Percentiles rank a stretch among this genome's conserved stretches.
phyloP scores from a whole-genome alignment of 441 rosid species.

The Jatropha podagrica region DNA sequence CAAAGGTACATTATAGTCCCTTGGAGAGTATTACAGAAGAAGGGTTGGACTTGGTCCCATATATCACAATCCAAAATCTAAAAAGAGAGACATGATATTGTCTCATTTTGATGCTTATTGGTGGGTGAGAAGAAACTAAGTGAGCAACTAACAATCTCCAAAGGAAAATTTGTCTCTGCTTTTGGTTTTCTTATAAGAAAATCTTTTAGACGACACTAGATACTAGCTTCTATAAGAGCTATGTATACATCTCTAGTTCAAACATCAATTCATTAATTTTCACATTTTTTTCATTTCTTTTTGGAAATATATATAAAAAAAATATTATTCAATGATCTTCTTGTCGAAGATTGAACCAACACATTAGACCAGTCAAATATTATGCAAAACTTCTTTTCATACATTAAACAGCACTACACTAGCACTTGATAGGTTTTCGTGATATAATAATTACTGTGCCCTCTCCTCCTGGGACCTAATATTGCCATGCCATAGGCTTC shows the following conservation, averaged over 20 bases:
- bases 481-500: too few relatives aligned
- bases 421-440: background rate
- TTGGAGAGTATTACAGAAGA: background rate
- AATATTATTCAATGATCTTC: too few relatives aligned
- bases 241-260: too few relatives aligned
- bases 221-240: too few relatives aligned
- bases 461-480: too few relatives aligned
- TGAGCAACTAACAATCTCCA: constrained; percentile 3
- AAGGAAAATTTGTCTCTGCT: constrained; percentile 7
- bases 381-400: background rate
- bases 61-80: constrained; percentile 13
- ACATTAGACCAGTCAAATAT: too few relatives aligned
- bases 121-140: constrained; percentile 1
- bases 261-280: too few relatives aligned
- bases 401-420: background rate
- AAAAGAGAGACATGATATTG: constrained; percentile 15
- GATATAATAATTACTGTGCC: background rate
- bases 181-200: background rate
- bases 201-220: background rate
- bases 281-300: too few relatives aligned
- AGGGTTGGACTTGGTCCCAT: constrained; percentile 18
- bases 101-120: constrained; percentile 17
- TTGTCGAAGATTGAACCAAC: too few relatives aligned
- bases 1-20: background rate
- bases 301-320: too few relatives aligned